Conservation (phyloP, 2,329 filamentous ascomycete species). For the Lasiodiplodia hormozganensis region DNA sequence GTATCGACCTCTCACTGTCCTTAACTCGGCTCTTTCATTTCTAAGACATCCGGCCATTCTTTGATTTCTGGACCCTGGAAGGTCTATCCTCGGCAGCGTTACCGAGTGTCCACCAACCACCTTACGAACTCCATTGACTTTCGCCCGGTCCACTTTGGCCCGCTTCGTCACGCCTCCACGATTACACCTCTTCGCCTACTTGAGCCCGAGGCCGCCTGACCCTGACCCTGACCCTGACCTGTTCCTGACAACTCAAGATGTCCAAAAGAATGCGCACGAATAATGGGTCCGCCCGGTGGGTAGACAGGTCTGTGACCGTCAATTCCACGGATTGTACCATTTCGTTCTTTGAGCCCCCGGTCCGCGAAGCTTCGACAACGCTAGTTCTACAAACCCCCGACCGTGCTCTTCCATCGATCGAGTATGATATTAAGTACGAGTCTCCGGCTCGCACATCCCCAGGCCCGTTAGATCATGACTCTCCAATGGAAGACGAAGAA, state of each 20-base stretch:
- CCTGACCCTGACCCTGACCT: too few relatives aligned
- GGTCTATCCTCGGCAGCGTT: neutral
- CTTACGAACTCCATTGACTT: too few relatives aligned
- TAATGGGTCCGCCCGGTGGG: neutral
- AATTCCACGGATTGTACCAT: neutral
- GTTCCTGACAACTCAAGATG: neutral
- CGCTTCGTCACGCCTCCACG: neutral
- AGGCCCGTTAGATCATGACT: fast-evolving
- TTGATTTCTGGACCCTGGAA: neutral
- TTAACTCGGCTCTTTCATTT: neutral
- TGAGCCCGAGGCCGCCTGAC: too few relatives aligned
- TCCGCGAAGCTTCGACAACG: neutral
- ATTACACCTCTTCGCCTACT: neutral
- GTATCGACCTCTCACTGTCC: too few relatives aligned
- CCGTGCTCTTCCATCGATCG: neutral
- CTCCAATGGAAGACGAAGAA: neutral
- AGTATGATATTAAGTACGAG: neutral
- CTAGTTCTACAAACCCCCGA: neutral
- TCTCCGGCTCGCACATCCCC: too few relatives aligned
- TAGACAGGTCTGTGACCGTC: neutral
- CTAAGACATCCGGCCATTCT: neutral
- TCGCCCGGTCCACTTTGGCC: too few relatives aligned
- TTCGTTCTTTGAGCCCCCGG: neutral
- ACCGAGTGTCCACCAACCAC: neutral
- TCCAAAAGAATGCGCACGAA: too few relatives aligned